Percentiles rank a stretch among this genome's conserved stretches.
Conservation (phyloP, 768 basidiomycete genomes). For the Mycena albidolilacea region DNA sequence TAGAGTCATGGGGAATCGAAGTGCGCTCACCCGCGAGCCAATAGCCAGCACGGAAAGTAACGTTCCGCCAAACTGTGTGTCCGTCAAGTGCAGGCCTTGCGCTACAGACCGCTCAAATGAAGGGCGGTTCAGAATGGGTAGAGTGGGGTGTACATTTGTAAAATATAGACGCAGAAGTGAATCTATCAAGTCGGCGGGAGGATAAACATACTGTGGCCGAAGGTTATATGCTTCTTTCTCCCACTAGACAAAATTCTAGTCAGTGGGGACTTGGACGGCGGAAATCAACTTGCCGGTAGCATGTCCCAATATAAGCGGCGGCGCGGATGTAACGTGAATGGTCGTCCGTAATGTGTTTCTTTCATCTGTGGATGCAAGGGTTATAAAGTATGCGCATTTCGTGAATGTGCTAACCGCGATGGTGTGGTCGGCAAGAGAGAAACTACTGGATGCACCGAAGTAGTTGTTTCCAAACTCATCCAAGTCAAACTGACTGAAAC, state of each 20-base stretch:
- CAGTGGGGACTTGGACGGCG: too few relatives aligned
- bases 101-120: conserved; percentile 70
- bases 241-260: conserved; percentile 49
- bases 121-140: conserved; percentile 79
- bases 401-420: conserved; percentile 51
- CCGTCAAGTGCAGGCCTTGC: conserved; percentile 62
- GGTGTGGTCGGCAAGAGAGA: conserved; percentile 58
- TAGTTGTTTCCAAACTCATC: conserved; percentile 39
- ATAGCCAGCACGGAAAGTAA: conserved; percentile 79
- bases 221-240: conserved; percentile 48
- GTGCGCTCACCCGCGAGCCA: conserved; percentile 59
- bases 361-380: not conserved
- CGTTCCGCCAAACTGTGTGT: conserved; percentile 66
- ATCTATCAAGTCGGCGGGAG: conserved; percentile 63
- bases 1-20: conserved; percentile 43
- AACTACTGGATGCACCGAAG: conserved; percentile 58
- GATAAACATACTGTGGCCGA: conserved; percentile 57
- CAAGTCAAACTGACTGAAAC: not conserved
- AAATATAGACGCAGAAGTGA: conserved; percentile 75
- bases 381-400: conserved; percentile 39
- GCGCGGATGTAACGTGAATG: not conserved
- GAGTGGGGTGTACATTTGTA: conserved; percentile 57
- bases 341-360: conserved; percentile 23
- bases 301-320: conserved; percentile 39
- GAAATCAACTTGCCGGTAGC: conserved; percentile 23